Conservation (phyloP, 257 asterid species). For the Penstemon newberryi region DNA sequence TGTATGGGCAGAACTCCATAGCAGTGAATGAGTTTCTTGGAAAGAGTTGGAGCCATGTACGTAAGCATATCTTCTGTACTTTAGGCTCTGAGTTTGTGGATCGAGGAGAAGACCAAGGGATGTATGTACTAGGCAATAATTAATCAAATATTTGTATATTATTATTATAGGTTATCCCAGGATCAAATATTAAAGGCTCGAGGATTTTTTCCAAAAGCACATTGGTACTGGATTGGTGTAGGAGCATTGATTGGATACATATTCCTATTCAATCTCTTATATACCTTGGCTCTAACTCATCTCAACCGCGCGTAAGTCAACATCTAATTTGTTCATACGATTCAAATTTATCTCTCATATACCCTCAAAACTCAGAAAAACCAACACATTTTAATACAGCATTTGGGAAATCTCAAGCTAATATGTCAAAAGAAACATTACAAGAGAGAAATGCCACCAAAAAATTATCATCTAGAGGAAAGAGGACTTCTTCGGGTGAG, state of each 20-base stretch:
- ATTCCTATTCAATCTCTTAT: constrained; percentile 56
- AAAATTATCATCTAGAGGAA: constrained; percentile 29
- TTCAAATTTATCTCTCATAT: no score
- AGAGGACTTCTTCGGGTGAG: constrained; percentile 18
- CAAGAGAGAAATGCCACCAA: constrained; percentile 49
- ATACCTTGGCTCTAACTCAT: constrained; percentile 54
- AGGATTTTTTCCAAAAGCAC: constrained; percentile 59
- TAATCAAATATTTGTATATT: no score
- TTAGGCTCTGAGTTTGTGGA: constrained; percentile 8
- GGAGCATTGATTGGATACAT: constrained; percentile 60
- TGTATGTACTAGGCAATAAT: no score
- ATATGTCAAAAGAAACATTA: constrained; percentile 49
- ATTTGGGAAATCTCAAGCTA: constrained; percentile 67
- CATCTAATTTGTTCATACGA: background rate
- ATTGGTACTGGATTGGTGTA: constrained; percentile 83
- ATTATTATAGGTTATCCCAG: constrained; percentile 40
- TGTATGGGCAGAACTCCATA: constrained; percentile 76
- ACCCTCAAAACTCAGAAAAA: background rate
- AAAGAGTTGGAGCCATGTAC: constrained; percentile 80
- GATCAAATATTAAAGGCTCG: constrained; percentile 49
- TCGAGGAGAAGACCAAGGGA: background rate
- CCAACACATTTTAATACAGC: constrained; percentile 43
- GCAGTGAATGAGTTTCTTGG: constrained; percentile 81
- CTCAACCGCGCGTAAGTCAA: constrained; percentile 70
- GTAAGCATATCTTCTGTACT: constrained; percentile 24